A percentile compares a stretch with the other conserved stretches of the same genome.
phyloP scores from a whole-genome alignment of 352 stramenopile species.

The Phytophthora hybrid region DNA sequence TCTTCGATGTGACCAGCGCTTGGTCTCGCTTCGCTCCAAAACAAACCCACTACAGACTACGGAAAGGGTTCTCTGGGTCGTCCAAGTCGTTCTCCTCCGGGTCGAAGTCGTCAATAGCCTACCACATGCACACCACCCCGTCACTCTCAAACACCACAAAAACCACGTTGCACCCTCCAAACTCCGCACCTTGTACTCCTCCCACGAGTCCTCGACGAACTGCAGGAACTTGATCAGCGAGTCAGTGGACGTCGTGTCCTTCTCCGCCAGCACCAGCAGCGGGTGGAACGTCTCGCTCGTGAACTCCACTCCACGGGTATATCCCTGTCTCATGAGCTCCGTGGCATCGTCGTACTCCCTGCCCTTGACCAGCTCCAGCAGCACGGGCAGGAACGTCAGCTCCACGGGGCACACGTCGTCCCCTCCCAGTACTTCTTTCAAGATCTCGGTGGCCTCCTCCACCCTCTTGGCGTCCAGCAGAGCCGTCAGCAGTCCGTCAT shows the following conservation, averaged over 20 bases:
- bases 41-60: constrained; percentile 23
- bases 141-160: not conserved
- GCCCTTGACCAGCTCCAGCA: constrained; percentile 50
- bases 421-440: constrained; percentile 53
- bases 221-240: constrained; percentile 64
- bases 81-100: constrained; percentile 32
- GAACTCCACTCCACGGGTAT: constrained; percentile 58
- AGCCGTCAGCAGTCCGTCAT: constrained; percentile 56
- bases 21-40: constrained; percentile 24
- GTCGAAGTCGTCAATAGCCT: constrained; percentile 47
- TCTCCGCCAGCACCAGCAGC: constrained; percentile 57
- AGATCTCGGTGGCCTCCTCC: constrained; percentile 62
- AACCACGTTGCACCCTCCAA: not conserved
- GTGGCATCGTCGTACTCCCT: constrained; percentile 53
- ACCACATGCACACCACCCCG: not conserved
- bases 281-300: constrained; percentile 65
- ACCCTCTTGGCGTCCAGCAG: constrained; percentile 52
- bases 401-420: constrained; percentile 60
- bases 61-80: constrained; percentile 37
- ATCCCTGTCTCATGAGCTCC: constrained; percentile 54
- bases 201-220: constrained; percentile 74
- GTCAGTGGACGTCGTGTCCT: constrained; percentile 58
- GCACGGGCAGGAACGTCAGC: constrained; percentile 54
- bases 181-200: constrained; percentile 62
- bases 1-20: constrained; percentile 1